Conservation (phyloP, 805 yeast genomes). For the Allodekkera sacchari region DNA sequence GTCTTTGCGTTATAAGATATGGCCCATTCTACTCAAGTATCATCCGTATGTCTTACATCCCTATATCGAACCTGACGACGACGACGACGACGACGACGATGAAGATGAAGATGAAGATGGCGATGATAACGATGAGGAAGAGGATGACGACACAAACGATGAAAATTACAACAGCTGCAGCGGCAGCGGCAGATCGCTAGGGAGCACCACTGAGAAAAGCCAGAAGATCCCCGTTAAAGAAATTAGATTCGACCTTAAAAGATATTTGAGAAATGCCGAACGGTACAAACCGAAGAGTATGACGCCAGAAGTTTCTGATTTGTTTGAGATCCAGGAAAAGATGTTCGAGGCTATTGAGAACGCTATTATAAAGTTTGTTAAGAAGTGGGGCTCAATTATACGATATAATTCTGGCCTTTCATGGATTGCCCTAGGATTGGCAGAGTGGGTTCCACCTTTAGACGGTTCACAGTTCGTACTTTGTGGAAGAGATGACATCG, state of each 20-base stretch:
- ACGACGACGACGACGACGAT: constrained; percentile 27
- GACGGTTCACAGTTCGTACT: constrained; percentile 44
- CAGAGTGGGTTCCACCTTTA: constrained; percentile 81
- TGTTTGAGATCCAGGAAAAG: constrained; percentile 38
- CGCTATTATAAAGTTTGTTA: constrained; percentile 55
- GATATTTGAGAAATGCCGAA: constrained; percentile 43
- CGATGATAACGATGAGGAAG: constrained; percentile 15
- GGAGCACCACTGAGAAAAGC: too few relatives aligned
- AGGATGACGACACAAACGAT: constrained; percentile 13
- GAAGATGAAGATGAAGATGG: constrained; percentile 20
- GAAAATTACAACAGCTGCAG: constrained; percentile 1
- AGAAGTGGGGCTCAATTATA: constrained; percentile 71
- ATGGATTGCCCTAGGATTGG: constrained; percentile 82
- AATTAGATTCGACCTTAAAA: constrained; percentile 50
- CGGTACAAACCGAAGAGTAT: constrained; percentile 26
- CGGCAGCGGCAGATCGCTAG: background rate
- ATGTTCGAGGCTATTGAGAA: constrained; percentile 49
- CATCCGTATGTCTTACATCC: constrained; percentile 85
- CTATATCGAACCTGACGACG: constrained; percentile 53
- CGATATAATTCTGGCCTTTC: constrained; percentile 76
- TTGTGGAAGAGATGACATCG: constrained; percentile 42
- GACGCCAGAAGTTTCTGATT: constrained; percentile 23
- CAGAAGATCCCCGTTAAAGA: constrained; percentile 22
- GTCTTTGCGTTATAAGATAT: constrained; percentile 60
- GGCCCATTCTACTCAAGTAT: constrained; percentile 76